phyloP scores from a whole-genome alignment of 2,329 filamentous ascomycete genomes.

The Byssoonygena ceratinophila region DNA sequence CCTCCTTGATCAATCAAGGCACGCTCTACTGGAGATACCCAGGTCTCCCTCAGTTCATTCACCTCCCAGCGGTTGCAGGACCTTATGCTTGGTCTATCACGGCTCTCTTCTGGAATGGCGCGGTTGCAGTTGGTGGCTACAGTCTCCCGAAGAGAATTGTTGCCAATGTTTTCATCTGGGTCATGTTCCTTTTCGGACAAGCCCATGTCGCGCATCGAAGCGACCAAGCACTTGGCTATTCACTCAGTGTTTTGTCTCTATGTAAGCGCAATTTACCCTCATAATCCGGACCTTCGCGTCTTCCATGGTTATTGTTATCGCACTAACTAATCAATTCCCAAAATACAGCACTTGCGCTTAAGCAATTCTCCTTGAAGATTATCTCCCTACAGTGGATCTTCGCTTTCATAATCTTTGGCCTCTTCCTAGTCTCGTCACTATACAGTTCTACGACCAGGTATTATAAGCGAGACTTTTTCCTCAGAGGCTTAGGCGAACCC shows the following conservation, averaged over 20 bases:
- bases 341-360: constrained; percentile 54
- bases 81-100: constrained; percentile 81
- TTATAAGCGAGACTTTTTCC: constrained; percentile 28
- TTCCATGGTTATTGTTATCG: no score
- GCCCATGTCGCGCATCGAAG: constrained; percentile 67
- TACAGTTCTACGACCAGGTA: constrained; percentile 30
- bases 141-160: constrained; percentile 62
- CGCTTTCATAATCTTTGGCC: constrained; percentile 68
- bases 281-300: constrained; percentile 10
- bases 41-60: constrained; percentile 61
- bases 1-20: constrained; percentile 74
- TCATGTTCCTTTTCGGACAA: constrained; percentile 61
- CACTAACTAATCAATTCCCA: constrained; percentile 11
- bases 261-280: constrained; percentile 39
- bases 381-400: constrained; percentile 89
- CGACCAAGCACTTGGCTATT: constrained; percentile 69
- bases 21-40: constrained; percentile 71
- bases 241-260: constrained; percentile 60
- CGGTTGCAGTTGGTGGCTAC: constrained; percentile 63
- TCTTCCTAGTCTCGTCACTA: constrained; percentile 58
- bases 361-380: constrained; percentile 61
- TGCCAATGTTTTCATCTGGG: constrained; percentile 82
- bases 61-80: constrained; percentile 62
- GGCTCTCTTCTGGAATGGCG: constrained; percentile 80
- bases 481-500: constrained; percentile 26